Percentiles rank a stretch among this genome's conserved stretches.
These are phyloP conservation scores for Pistacia atlantica DNA, from an alignment of 345 rosid species.

Conservation along the genomic window DNA sequence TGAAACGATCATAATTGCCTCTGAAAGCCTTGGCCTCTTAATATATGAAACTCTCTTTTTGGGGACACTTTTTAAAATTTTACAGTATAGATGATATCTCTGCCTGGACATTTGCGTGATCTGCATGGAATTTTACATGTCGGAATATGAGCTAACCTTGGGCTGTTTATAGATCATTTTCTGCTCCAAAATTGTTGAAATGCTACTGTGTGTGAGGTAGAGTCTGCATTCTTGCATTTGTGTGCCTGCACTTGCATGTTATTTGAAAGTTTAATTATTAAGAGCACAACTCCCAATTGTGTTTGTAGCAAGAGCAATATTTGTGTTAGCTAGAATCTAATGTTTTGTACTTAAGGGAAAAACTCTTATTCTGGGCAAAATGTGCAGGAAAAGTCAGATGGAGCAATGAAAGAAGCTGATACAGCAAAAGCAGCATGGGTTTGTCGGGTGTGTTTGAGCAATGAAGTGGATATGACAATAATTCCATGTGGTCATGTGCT, in stretches of 20 bases:
- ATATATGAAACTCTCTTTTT: no score
- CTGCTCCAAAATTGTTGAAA: no score
- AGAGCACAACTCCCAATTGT: background rate
- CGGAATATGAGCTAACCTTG: background rate
- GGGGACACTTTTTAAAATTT: no score
- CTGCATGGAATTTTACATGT: background rate
- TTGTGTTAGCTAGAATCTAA: background rate
- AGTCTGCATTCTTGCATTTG: background rate
- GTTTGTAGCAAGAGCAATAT: background rate
- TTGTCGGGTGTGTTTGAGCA: slow-evolving; percentile 76
- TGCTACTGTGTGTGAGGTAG: background rate
- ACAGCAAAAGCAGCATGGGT: slow-evolving; percentile 86
- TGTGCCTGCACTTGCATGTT: background rate
- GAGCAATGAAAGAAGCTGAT: slow-evolving; percentile 75
- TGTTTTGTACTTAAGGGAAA: background rate
- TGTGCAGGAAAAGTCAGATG: slow-evolving; percentile 74
- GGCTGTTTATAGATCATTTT: no score
- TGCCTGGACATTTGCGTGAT: background rate
- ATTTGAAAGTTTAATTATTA: no score
- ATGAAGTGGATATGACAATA: slow-evolving; percentile 77
- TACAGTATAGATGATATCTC: background rate
- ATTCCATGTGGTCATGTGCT: slow-evolving; percentile 93
- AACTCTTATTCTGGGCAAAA: slow-evolving; percentile 3
- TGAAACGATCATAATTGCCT: background rate
- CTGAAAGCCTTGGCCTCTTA: background rate